phyloP scores from a whole-genome alignment of 768 basidiomycete species.

The Hericium rajendrae region DNA sequence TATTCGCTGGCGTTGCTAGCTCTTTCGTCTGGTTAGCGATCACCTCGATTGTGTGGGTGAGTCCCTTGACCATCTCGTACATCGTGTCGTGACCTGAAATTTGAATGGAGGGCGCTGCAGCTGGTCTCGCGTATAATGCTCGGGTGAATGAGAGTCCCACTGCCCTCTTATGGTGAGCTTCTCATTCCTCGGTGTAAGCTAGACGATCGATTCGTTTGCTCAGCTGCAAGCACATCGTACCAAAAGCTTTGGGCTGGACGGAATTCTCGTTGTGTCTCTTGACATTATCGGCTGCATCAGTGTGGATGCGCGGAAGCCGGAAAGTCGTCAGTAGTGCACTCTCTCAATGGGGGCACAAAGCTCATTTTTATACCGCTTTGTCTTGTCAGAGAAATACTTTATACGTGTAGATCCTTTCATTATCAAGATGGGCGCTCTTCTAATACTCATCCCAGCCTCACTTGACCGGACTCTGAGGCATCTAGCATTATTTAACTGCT shows the following conservation, averaged over 20 bases:
- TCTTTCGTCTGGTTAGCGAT: conserved; percentile 66
- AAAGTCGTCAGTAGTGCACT: background rate
- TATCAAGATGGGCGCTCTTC: background rate
- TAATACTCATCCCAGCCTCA: background rate
- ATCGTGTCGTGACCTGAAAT: background rate
- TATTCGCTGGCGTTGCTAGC: conserved; percentile 69
- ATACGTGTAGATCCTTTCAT: too few species aligned
- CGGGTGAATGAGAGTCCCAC: conserved; percentile 48
- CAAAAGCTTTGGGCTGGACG: conserved; percentile 70
- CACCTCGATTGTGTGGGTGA: conserved; percentile 60
- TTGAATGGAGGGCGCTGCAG: conserved; percentile 45
- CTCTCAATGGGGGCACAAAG: too few species aligned
- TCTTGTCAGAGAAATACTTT: too few species aligned
- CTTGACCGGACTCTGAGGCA: background rate
- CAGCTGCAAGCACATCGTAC: conserved; percentile 57
- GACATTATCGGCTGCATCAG: conserved; percentile 45
- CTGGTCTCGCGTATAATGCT: conserved; percentile 60
- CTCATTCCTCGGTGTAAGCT: conserved; percentile 1
- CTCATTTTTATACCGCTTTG: too few species aligned
- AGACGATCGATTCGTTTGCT: background rate
- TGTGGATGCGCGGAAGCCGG: conserved; percentile 31
- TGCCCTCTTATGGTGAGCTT: conserved; percentile 37
- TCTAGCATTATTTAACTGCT: too few species aligned
- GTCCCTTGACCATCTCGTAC: conserved; percentile 13
- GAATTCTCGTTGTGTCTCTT: conserved; percentile 55